Base-by-base conservation (phyloP, 495 filamentous ascomycete species). In the Penicillium verhagenii region DNA sequence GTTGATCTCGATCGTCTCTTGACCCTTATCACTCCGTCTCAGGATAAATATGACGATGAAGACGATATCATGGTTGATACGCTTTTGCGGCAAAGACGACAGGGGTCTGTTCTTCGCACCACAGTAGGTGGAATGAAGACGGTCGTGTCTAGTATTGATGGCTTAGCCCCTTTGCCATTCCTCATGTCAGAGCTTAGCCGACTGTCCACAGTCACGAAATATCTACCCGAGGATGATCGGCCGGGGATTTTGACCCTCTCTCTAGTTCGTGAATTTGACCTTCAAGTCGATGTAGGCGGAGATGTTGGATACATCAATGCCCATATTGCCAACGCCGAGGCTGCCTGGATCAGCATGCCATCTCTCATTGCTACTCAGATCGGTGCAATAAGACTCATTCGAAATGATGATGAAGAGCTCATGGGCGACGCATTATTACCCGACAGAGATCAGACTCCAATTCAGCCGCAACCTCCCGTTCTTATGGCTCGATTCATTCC, bases 61-160 rank as follows among this genome's bases (percentile, higher is more conserved):
- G 92, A 96, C 60, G 95, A 97, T 63, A 96, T 99, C 53, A 84
- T 99, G 74, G 78, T 97, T 10, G 94, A 97, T 55, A 96, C 89
- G 0, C 79, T 99, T 2, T 73, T 97, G 20, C 81, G 89, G n/a
- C 95, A 99, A 68, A 78, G 95, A 50, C 82, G 85, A 60, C 92
- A 97, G 66, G 95, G 93, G 2, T 82, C 87, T n/a, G 87, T 97
- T 16, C 78, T 96, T 40, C 86, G 90, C 33, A 65, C 87, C 20
- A 84, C 80, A 4, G 68, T 94, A 18, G 80, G 79, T n/a, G 79
- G 71, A 20, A 61, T 90, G 20, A 82, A 82, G 45, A 68, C 85
- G 21, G 66, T 73, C 0, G 66, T 92, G 10, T 74, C 76, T 1
- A 81, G 82, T 39, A 60, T 88, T 10, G 74, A 82, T 26, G 82